Evolutionary conservation across 805 yeast species (phyloP), one percentile per base, ranked within the genome.

Genomic region (Candida broadrunensis): DNA sequence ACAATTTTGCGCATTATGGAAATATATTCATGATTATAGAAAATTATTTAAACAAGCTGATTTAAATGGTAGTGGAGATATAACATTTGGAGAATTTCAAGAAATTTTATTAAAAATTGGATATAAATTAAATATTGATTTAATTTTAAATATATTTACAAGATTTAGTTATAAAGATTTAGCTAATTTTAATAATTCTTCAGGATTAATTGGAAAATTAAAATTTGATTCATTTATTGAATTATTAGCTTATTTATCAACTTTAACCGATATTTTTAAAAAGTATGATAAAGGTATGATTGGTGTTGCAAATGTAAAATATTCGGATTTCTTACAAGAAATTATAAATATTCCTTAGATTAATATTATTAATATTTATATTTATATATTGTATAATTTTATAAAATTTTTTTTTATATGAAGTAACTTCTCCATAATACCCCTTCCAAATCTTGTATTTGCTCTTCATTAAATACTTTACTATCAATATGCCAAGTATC

Each of bases 401-500:
- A 27, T 27, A 27, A 27, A 15, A 32, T 12, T 4, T 32, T 32
- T 14, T 13, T 2, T 45, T 67, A 88, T 7, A 91, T 88, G 61
- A 88, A 90, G 57, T 93, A 91, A 57, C 95, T 87, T 59, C 86
- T 85, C 86, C 96, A 85, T 20, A 90, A 63, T 3, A 91, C 97
- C 32, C 99, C 99, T 60, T 91, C 99, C 34, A 91, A 66, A 57
- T 88, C 96, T 55, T 88, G 93, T 37, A 89, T 69, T 61, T 91
- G 95, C 4, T 83, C 87, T 36, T 75, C 78, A 7, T 81, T 79
- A 59, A 91, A 93, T 12, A 76, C 79, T 49, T 72, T 72, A 45
- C 85, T 76, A 58, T 91, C 99, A 44, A 88, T 78, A 54, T 87
- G 95, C 99, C 99, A 91, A 0, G 97, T 88, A 54, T 91, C 99